Evolutionary conservation across 1,139 yeast species (phyloP).

Genomic region (Taphrina populina): DNA sequence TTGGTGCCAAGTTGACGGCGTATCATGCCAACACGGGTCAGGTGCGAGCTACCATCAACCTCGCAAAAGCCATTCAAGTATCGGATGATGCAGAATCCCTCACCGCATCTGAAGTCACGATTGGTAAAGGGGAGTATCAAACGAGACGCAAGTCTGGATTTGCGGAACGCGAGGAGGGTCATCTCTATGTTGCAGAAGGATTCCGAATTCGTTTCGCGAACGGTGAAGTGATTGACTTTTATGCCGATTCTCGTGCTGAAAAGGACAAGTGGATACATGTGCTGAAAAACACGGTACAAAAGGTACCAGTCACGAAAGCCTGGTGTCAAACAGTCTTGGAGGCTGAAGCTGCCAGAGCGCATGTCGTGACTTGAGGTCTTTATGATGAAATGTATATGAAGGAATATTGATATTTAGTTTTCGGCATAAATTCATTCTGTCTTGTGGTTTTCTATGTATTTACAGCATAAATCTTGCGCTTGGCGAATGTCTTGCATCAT

Average conservation of each 20-base stretch:
- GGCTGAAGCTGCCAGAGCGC: slow-evolving; percentile 16
- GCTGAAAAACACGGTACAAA: slow-evolving; percentile 37
- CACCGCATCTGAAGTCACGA: slow-evolving; percentile 47
- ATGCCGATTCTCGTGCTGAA: slow-evolving; percentile 58
- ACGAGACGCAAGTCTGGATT: slow-evolving; percentile 25
- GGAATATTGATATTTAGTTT: no score
- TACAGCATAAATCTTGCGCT: no score
- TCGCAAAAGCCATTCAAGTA: slow-evolving; percentile 57
- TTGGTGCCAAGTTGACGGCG: slow-evolving; percentile 60
- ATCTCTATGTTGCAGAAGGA: slow-evolving; percentile 43
- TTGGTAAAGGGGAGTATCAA: slow-evolving; percentile 41
- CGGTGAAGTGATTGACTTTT: slow-evolving; percentile 64
- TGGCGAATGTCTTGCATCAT: no score
- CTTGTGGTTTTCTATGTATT: no score
- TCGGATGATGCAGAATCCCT: slow-evolving; percentile 33
- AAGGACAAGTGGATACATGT: slow-evolving; percentile 56
- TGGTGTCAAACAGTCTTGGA: slow-evolving; percentile 24
- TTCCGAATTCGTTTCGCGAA: slow-evolving; percentile 63
- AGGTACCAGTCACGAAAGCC: slow-evolving; percentile 40
- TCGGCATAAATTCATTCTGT: no score
- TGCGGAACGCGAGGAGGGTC: slow-evolving; percentile 35
- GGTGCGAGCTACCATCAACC: slow-evolving; percentile 64
- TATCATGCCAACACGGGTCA: slow-evolving; percentile 64
- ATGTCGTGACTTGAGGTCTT: no score
- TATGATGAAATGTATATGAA: no score